Evolutionary conservation across 2,329 filamentous ascomycete genomes (phyloP).

Genomic region (Leptographium lundbergii): DNA sequence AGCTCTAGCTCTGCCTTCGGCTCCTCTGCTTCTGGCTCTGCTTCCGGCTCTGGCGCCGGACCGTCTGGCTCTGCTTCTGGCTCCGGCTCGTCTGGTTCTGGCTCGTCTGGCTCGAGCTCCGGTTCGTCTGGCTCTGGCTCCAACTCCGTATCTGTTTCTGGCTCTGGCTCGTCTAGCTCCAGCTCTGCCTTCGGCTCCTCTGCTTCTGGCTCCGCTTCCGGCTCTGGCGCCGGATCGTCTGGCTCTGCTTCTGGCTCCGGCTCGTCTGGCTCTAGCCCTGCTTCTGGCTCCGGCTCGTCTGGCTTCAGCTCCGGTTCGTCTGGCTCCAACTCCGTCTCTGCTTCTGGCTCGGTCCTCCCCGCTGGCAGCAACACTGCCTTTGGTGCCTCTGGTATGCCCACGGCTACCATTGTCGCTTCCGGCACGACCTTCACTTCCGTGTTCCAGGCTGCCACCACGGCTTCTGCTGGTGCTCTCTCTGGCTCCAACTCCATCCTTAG

Average conservation of each 20-base stretch:
- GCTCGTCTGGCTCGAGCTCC: background rate
- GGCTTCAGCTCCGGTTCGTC: background rate
- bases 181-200: background rate
- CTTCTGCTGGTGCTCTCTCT: background rate
- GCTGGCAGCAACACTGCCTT: background rate
- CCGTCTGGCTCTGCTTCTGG: background rate
- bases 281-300: background rate
- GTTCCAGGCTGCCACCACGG: background rate
- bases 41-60: background rate
- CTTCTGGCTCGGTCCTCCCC: background rate
- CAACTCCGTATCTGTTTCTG: background rate
- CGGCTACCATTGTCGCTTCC: background rate
- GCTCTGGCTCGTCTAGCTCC: background rate
- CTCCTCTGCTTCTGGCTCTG: background rate
- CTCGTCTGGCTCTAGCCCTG: background rate
- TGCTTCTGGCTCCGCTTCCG: background rate
- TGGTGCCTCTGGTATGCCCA: background rate
- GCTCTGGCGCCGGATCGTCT: too few relatives aligned
- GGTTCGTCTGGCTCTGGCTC: background rate
- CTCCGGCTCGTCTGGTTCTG: background rate
- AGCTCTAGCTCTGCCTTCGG: background rate
- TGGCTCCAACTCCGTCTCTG: background rate
- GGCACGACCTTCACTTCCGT: slow-evolving; percentile 1
- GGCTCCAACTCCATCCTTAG: background rate
- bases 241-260: background rate